Evolutionary conservation across 2,329 filamentous ascomycete genomes (phyloP), one percentile per base, ranked within the genome.

Genomic region (Phaeosphaeriaceae sp.): DNA sequence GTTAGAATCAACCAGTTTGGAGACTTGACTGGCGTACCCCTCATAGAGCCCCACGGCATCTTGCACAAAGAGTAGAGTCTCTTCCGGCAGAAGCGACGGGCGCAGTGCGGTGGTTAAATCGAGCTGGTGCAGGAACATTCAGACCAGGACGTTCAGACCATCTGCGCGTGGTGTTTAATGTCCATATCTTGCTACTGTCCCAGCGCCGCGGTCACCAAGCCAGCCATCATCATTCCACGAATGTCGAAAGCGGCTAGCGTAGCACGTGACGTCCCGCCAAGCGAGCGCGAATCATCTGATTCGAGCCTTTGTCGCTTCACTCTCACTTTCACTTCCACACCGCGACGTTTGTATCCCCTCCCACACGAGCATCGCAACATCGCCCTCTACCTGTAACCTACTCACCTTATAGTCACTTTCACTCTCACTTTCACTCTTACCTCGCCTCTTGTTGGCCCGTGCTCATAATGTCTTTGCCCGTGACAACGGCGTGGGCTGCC

Each of bases 21-120:
- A 52, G 46, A 52, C 40, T 48, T 48, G 52, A 51, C 49, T 40
- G 26, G 82, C 89, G 81, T 85, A 97, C 93, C 95, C 95, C 85
- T 98, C 93, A 82, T 99, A 99, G 62, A 99, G 85, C 68, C 95
- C 95, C 71, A 99, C 94, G 78, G 93, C 94, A 84, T 98, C 94
- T 82, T 98, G 94, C 58, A 99, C 94, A 81, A 97, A 98, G 60
- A 99, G 86, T 55, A 98, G 85, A 69, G 92, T 91, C 86, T 99
- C 95, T 84, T 97, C 95, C 74, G 93, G 91, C 67, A 97, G 87
- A 77, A 97, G 91, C 61, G 90, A 91, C 72, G 95, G 95, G 84
- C 95, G 91, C 76, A 97, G 87, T 76, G 95, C 95, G 82, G 94
- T 97, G 58, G 95, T 99, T 74, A 99, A 88, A 81, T 99, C 94